A percentile compares a stretch with the other conserved stretches of the same genome.
Evolutionary conservation across 2,329 filamentous ascomycete species (phyloP).

Genomic region (Herpotrichia juniperi): DNA sequence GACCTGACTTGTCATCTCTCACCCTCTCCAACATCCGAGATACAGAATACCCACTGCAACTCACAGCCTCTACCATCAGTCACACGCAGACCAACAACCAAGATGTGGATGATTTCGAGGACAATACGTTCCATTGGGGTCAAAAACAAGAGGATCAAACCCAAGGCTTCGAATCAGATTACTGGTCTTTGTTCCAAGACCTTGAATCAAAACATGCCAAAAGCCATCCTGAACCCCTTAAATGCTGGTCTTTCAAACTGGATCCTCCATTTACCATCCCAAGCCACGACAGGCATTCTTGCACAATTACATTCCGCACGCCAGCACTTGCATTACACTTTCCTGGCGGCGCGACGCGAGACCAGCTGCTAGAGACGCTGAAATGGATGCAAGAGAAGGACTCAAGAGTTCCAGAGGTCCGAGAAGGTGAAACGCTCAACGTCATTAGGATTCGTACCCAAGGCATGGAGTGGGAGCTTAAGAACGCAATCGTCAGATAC

Average conservation of each 20-base stretch:
- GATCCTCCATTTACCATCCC: conserved; percentile 16
- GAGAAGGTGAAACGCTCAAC: background rate
- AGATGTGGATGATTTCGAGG: background rate
- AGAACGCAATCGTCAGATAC: conserved; percentile 14
- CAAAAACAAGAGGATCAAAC: background rate
- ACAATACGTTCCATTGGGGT: background rate
- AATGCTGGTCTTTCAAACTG: too few relatives aligned
- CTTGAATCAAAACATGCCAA: conserved; percentile 3
- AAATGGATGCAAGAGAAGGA: background rate
- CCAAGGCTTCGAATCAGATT: too few relatives aligned
- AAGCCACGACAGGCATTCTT: background rate
- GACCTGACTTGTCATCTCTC: too few relatives aligned
- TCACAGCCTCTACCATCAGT: background rate
- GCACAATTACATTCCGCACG: conserved; percentile 5
- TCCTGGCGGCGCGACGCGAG: conserved; percentile 8
- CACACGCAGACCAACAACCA: background rate
- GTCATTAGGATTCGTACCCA: conserved; percentile 11
- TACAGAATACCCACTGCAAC: background rate
- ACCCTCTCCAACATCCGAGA: background rate
- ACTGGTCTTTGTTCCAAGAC: too few relatives aligned
- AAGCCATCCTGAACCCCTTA: too few relatives aligned
- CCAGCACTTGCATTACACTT: conserved; percentile 9
- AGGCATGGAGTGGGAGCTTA: conserved; percentile 16
- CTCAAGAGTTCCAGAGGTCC: background rate
- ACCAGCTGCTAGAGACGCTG: conserved; percentile 4